A percentile compares a stretch with the other conserved stretches of the same genome.
phyloP scores from a whole-genome alignment of 192 early-diverging fungal genomes.

The Coemansia sp. region DNA sequence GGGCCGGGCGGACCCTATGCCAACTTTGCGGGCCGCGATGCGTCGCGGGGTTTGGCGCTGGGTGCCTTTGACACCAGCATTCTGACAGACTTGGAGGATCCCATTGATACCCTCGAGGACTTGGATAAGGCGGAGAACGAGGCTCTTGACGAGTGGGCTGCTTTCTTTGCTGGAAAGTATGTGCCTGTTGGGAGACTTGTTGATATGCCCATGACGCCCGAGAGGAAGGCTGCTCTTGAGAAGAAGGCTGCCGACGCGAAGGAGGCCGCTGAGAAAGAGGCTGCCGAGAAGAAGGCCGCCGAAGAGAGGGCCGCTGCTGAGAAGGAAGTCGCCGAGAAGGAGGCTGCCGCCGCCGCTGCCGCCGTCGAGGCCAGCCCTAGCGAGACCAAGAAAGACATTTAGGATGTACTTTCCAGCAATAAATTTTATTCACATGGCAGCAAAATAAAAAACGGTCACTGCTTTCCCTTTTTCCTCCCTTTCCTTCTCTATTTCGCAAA shows the following conservation, averaged over 20 bases:
- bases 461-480: not conserved
- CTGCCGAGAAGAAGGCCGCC: not conserved
- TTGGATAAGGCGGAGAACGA: slow-evolving; percentile 74
- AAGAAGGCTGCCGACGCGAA: not conserved
- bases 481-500: not conserved
- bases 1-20: slow-evolving; percentile 85
- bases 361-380: not conserved
- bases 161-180: slow-evolving; percentile 82
- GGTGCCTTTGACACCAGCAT: slow-evolving; percentile 81
- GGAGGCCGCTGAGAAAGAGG: not conserved
- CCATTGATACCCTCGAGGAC: slow-evolving; percentile 84
- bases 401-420: not conserved
- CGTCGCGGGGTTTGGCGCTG: slow-evolving; percentile 91
- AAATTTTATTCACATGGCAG: not conserved
- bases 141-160: slow-evolving; percentile 77
- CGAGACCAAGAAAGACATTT: slow-evolving; percentile 11
- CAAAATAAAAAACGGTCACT: not conserved
- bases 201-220: slow-evolving; percentile 23
- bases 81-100: slow-evolving; percentile 66
- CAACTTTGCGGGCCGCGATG: slow-evolving; percentile 95
- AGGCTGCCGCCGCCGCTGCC: not conserved
- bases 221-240: not conserved
- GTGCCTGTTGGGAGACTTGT: slow-evolving; percentile 70
- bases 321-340: not conserved
- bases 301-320: not conserved